Evolutionary conservation across 2,329 filamentous ascomycete species (phyloP).

Genomic region (Davidsoniella neocaledoniae): DNA sequence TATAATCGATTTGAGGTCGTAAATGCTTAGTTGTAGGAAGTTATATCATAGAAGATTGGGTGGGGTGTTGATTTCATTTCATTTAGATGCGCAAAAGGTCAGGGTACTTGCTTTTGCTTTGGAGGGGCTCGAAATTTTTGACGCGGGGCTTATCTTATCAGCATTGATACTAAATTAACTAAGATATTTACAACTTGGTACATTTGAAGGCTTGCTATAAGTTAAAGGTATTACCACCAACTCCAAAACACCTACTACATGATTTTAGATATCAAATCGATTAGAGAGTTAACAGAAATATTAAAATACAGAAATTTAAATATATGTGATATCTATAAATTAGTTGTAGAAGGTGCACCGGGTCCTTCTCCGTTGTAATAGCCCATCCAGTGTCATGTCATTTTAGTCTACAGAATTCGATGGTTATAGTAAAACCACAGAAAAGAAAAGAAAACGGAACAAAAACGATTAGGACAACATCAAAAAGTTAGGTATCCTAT

Average conservation of each 20-base stretch:
- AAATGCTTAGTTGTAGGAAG: background rate
- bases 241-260: too few species aligned
- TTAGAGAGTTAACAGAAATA: too few species aligned
- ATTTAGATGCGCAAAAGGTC: background rate
- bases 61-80: background rate
- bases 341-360: constrained; percentile 4
- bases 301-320: too few species aligned
- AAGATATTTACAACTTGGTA: too few species aligned
- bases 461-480: constrained; percentile 6
- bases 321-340: constrained; percentile 5
- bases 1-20: background rate
- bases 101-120: constrained; percentile 7
- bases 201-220: too few species aligned
- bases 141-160: constrained; percentile 20
- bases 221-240: too few species aligned
- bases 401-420: constrained; percentile 13
- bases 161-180: background rate
- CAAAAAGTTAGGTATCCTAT: constrained; percentile 4
- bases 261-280: too few species aligned
- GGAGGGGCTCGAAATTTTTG: constrained; percentile 27
- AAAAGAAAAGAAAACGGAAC: constrained; percentile 1
- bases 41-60: background rate
- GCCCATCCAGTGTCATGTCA: constrained; percentile 11
- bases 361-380: constrained; percentile 5
- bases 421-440: constrained; percentile 2